phyloP scores from a whole-genome alignment of 768 basidiomycete species.

The Strobilomyces echinocephalus region DNA sequence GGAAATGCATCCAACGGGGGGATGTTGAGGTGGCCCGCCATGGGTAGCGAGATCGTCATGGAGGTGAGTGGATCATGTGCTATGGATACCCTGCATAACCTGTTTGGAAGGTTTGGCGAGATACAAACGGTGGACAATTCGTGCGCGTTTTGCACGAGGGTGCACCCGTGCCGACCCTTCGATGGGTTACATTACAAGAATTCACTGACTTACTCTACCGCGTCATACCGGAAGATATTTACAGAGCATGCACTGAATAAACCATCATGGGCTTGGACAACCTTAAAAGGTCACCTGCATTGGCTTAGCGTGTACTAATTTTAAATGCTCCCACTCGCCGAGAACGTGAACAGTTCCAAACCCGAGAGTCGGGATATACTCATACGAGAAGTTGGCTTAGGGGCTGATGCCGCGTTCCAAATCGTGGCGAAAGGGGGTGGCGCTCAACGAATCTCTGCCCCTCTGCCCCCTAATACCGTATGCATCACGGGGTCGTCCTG shows the following conservation, averaged over 20 bases:
- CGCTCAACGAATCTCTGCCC: too few species aligned
- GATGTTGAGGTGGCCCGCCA: slow-evolving; percentile 42
- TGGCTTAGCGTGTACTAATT: neutral
- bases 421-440: too few species aligned
- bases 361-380: too few species aligned
- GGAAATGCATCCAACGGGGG: slow-evolving; percentile 24
- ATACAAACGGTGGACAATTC: slow-evolving; percentile 20
- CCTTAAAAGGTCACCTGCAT: neutral
- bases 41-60: slow-evolving; percentile 44
- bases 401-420: too few species aligned
- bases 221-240: slow-evolving; percentile 34
- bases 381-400: too few species aligned
- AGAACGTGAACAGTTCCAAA: too few species aligned
- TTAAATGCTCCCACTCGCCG: too few species aligned
- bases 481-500: too few species aligned
- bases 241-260: slow-evolving; percentile 16
- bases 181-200: slow-evolving; percentile 33
- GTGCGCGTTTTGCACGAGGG: slow-evolving; percentile 46
- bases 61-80: slow-evolving; percentile 31
- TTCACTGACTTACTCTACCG: slow-evolving; percentile 33
- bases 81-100: neutral
- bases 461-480: too few species aligned
- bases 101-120: slow-evolving; percentile 38
- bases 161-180: slow-evolving; percentile 32
- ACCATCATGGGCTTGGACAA: neutral